Evolutionary conservation across 176 grass and related monocot genomes (phyloP).

Genomic region (Elymus sibiricus): DNA sequence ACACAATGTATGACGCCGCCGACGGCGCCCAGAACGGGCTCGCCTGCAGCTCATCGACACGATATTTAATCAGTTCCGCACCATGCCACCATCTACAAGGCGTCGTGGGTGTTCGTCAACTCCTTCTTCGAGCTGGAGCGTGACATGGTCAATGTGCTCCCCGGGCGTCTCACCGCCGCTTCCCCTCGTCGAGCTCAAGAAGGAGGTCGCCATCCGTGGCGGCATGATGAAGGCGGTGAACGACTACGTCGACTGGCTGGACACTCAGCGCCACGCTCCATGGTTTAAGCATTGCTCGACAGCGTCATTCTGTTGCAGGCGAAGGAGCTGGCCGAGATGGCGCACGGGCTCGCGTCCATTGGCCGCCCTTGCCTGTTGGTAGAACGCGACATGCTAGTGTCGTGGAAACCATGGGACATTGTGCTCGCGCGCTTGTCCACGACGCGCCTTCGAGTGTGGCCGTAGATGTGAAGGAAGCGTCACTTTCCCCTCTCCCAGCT

Average conservation of each 20-base stretch:
- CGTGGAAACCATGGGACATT: constrained; percentile 68
- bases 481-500: too few species aligned
- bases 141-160: constrained; percentile 35
- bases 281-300: constrained; percentile 66
- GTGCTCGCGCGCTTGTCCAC: constrained; percentile 53
- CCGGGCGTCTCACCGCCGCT: constrained; percentile 1
- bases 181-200: constrained; percentile 45
- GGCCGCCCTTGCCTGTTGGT: constrained; percentile 69
- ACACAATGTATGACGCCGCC: too few species aligned
- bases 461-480: too few species aligned
- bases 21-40: too few species aligned
- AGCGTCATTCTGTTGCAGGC: constrained; percentile 51
- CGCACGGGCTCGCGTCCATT: constrained; percentile 35
- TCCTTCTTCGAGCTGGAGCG: constrained; percentile 65
- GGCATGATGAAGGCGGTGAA: constrained; percentile 44
- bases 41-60: background rate
- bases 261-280: constrained; percentile 37
- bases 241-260: constrained; percentile 57
- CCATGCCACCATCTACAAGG: constrained; percentile 49
- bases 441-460: constrained; percentile 70
- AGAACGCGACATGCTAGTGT: constrained; percentile 59
- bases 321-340: constrained; percentile 54
- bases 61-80: constrained; percentile 50
- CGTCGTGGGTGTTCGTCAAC: constrained; percentile 63
- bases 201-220: constrained; percentile 19